Percentiles rank a stretch among this genome's conserved stretches.
Conservation (phyloP, 2,329 filamentous ascomycete genomes). For the Malbranchea cinnamomea region DNA sequence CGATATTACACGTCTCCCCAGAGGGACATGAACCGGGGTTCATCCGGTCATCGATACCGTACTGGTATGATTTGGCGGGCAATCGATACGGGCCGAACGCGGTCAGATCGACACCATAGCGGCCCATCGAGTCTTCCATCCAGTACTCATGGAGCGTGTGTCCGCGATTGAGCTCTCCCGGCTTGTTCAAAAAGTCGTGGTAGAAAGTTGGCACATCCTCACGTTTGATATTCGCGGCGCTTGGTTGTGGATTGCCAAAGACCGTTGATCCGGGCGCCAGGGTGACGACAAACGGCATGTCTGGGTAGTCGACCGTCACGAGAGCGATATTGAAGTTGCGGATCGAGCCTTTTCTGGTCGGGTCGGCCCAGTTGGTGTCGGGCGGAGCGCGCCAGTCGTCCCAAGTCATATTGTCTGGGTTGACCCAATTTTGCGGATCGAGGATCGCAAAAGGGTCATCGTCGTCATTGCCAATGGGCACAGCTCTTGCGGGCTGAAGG, state of each 20-base stretch:
- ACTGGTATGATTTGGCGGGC: slow-evolving; percentile 8
- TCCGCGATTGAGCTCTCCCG: slow-evolving; percentile 8
- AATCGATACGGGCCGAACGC: slow-evolving; percentile 10
- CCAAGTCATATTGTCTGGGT: slow-evolving; percentile 12
- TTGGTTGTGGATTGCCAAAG: slow-evolving; percentile 10
- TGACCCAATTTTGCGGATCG: slow-evolving; percentile 11
- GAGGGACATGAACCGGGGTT: slow-evolving; percentile 9
- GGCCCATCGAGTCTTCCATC: slow-evolving; percentile 11
- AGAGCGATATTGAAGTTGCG: slow-evolving; percentile 12
- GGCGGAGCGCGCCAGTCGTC: slow-evolving; percentile 8
- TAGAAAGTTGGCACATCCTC: slow-evolving; percentile 9
- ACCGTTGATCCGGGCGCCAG: slow-evolving; percentile 5
- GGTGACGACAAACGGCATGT: slow-evolving; percentile 9
- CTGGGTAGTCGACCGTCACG: slow-evolving; percentile 9
- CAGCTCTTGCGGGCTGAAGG: background rate
- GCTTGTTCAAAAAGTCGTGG: slow-evolving; percentile 11
- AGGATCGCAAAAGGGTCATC: slow-evolving; percentile 10
- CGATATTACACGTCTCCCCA: slow-evolving; percentile 6
- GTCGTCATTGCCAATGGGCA: background rate
- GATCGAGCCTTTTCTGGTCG: slow-evolving; percentile 8
- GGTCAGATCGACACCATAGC: slow-evolving; percentile 10
- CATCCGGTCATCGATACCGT: slow-evolving; percentile 8
- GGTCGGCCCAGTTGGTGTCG: slow-evolving; percentile 10
- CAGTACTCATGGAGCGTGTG: slow-evolving; percentile 12
- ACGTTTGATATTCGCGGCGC: slow-evolving; percentile 7